phyloP scores from a whole-genome alignment of 768 basidiomycete genomes.

The Pisolithus orientalis region DNA sequence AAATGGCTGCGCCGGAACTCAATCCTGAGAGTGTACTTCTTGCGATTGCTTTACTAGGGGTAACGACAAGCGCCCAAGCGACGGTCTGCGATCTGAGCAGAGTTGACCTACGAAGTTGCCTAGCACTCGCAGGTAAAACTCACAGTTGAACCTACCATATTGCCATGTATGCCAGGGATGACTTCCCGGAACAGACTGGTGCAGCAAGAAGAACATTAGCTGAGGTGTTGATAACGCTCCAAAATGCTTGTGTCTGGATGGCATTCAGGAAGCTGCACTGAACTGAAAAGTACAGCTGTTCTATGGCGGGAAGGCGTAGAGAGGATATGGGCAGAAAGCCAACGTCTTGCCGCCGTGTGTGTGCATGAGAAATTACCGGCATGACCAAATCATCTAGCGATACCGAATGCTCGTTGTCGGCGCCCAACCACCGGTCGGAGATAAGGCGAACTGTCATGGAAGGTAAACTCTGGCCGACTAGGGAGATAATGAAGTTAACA shows the following conservation, averaged over 20 bases:
- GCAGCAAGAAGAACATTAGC: slow-evolving; percentile 69
- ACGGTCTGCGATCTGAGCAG: slow-evolving; percentile 33
- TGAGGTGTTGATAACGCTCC: slow-evolving; percentile 67
- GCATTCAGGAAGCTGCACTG: slow-evolving; percentile 62
- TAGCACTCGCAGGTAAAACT: background rate
- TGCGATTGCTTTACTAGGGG: slow-evolving; percentile 52
- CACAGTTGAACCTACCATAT: slow-evolving; percentile 52
- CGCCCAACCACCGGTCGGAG: slow-evolving; percentile 91
- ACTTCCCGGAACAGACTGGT: slow-evolving; percentile 79
- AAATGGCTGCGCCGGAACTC: slow-evolving; percentile 30
- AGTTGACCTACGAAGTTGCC: slow-evolving; percentile 43
- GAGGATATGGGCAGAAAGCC: slow-evolving; percentile 63
- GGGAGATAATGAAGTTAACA: slow-evolving; percentile 76
- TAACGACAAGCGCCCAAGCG: slow-evolving; percentile 59
- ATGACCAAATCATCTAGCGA: slow-evolving; percentile 66
- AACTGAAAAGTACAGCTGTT: slow-evolving; percentile 35
- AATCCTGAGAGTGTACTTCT: slow-evolving; percentile 52
- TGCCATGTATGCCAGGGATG: slow-evolving; percentile 60
- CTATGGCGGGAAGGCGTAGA: slow-evolving; percentile 39
- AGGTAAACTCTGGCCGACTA: slow-evolving; percentile 48
- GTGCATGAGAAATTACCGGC: slow-evolving; percentile 54
- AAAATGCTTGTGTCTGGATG: slow-evolving; percentile 86
- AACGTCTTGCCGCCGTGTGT: slow-evolving; percentile 61
- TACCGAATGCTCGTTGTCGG: slow-evolving; percentile 68
- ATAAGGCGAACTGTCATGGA: slow-evolving; percentile 70